A percentile compares a stretch with the other conserved stretches of the same genome.
These are phyloP conservation scores for Auriscalpium microsporum DNA, from an alignment of 768 basidiomycete species.

Conservation along the genomic window DNA sequence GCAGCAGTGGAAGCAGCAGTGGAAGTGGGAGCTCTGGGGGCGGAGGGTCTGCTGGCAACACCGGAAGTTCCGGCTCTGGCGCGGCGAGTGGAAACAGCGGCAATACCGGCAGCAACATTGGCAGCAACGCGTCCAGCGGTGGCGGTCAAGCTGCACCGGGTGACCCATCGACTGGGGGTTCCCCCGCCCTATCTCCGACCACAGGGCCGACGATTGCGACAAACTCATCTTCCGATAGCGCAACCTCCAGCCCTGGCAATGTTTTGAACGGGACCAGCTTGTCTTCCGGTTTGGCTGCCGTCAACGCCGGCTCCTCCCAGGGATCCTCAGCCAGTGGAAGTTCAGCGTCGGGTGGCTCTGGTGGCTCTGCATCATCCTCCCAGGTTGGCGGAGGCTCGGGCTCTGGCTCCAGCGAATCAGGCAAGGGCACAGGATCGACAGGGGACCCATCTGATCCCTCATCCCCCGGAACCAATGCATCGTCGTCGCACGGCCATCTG, in stretches of 20 bases:
- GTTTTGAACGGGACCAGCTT: not conserved
- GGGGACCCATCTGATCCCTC: not conserved
- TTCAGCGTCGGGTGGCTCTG: not conserved
- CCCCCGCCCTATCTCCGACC: not conserved
- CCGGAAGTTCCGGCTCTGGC: not conserved
- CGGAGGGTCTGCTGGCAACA: not conserved
- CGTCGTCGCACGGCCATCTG: conserved; percentile 15
- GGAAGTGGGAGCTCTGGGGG: not conserved
- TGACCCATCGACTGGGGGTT: not conserved
- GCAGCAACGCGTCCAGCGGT: not conserved
- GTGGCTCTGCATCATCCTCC: not conserved
- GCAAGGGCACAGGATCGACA: not conserved
- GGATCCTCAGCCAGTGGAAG: not conserved
- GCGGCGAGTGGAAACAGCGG: not conserved
- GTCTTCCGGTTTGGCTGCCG: not conserved
- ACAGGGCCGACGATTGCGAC: not conserved
- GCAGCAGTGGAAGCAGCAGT: not conserved
- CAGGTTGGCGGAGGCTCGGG: not conserved
- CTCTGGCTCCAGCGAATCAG: not conserved
- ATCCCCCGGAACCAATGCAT: not conserved
- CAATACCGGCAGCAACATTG: not conserved
- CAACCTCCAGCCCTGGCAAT: not conserved
- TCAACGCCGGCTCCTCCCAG: not conserved
- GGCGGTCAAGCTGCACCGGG: not conserved
- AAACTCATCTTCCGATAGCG: not conserved